These are phyloP conservation scores for Ustilago trichophora DNA, from an alignment of 1,284 basidiomycete species.

Conservation along the genomic window DNA sequence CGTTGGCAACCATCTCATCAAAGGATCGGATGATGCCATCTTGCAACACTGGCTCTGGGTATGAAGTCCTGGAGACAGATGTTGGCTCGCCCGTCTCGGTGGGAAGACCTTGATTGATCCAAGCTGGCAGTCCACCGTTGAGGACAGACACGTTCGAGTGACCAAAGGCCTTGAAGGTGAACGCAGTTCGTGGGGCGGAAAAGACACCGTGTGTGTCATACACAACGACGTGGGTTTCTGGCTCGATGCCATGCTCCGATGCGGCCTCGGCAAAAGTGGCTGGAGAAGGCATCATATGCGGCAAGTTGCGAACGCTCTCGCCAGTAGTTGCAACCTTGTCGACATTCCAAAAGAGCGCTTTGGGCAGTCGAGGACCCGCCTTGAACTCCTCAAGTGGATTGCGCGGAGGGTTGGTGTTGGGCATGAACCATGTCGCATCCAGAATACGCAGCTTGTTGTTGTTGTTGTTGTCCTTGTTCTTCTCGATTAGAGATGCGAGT, in stretches of 20 bases:
- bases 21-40: conserved; percentile 75
- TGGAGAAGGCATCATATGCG: conserved; percentile 89
- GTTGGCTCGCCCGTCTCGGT: conserved; percentile 43
- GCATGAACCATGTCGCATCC: conserved; percentile 90
- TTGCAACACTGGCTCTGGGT: conserved; percentile 71
- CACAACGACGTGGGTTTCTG: conserved; percentile 82
- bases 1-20: conserved; percentile 81
- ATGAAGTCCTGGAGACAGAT: conserved; percentile 15
- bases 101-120: conserved; percentile 45
- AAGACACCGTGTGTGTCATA: conserved; percentile 71
- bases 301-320: conserved; percentile 69
- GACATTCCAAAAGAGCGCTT: conserved; percentile 81
- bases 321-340: conserved; percentile 72
- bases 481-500: conserved; percentile 30
- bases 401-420: conserved; percentile 73
- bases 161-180: conserved; percentile 61
- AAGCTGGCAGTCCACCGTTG: conserved; percentile 63
- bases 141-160: conserved; percentile 59
- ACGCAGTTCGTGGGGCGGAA: conserved; percentile 53
- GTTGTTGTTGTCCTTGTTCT: conserved; percentile 4
- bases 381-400: conserved; percentile 75
- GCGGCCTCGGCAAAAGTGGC: conserved; percentile 79
- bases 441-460: conserved; percentile 50
- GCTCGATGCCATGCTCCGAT: conserved; percentile 80
- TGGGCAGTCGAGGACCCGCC: conserved; percentile 74